A percentile compares a stretch with the other conserved stretches of the same genome.
These are phyloP conservation scores for Medakamo hakoo DNA, from an alignment of 139 green algal species.

Conservation along the genomic window DNA sequence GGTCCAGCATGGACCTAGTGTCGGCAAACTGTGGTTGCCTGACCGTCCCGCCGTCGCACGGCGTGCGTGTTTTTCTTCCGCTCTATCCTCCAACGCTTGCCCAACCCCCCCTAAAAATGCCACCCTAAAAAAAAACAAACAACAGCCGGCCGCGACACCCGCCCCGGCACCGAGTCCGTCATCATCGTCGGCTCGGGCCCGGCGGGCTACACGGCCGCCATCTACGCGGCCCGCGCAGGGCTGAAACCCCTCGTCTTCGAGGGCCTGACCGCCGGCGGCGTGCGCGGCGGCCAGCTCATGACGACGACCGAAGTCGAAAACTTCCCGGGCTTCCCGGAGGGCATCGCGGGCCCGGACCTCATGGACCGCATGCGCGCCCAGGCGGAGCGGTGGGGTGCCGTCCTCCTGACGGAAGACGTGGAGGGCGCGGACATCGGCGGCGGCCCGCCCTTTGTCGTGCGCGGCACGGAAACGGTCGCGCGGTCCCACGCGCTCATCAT, in stretches of 20 bases:
- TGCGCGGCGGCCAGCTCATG: conserved; percentile 92
- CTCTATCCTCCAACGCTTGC: too few relatives aligned
- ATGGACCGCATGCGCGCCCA: conserved; percentile 93
- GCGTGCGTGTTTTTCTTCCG: too few relatives aligned
- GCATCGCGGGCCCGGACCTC: conserved; percentile 89
- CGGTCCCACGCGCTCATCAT: conserved; percentile 76
- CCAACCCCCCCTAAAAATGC: too few relatives aligned
- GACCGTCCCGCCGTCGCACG: too few relatives aligned
- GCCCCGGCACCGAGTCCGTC: conserved; percentile 33
- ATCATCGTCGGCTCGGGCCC: conserved; percentile 72
- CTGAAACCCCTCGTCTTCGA: conserved; percentile 90
- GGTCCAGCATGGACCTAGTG: too few relatives aligned
- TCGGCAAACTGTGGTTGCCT: too few relatives aligned
- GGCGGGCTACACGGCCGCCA: conserved; percentile 78
- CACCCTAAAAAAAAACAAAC: too few relatives aligned
- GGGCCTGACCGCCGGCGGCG: conserved; percentile 59
- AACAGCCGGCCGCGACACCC: neutral
- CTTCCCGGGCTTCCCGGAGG: conserved; percentile 91
- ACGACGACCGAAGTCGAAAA: conserved; percentile 85
- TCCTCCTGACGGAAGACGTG: conserved; percentile 87
- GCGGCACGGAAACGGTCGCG: conserved; percentile 45
- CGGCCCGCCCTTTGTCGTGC: conserved; percentile 59
- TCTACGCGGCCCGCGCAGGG: conserved; percentile 85
- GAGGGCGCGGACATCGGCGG: conserved; percentile 60
- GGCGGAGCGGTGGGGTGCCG: conserved; percentile 87